Evolutionary conservation across 345 rosid genomes (phyloP), one percentile per base, ranked within the genome.

Genomic region (Linum trigynum): DNA sequence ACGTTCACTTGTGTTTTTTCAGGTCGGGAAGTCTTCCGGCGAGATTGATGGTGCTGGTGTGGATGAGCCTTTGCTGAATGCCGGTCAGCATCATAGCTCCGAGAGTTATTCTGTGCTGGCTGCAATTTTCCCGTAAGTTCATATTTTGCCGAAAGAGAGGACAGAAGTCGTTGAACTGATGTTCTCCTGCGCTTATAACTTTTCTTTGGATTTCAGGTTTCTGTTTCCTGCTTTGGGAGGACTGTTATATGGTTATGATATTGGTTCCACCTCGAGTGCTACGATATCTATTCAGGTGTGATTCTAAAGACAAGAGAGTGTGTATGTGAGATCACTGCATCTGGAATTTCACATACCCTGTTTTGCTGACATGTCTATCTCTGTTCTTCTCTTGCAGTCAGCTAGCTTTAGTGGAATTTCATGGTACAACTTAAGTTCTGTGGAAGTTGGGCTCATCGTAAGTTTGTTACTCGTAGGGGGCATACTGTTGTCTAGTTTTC

Each of bases 201-300:
- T 62, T 53, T 72, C 7, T 53, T 60, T 62, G 78, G 58, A 68
- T 82, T 84, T 64, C 83, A 94, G 99, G 72, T 94, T 94, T 80
- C 73, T 94, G n/a, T 94, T 94, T 78, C 99, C 99, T 23, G 99
- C 99, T 69, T 82, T 94, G 69, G 99, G 99, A 48, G 96, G 97
- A 4, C 77, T 90, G 51, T 84, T 94, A 23, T 94, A 85, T 82
- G 99, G 99, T 66, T 94, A 90, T 69, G 99, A 94, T 63, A 94
- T 94, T 78, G 97, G 99, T 63, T 73, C 97, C 63, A 94, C 99
- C 0, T 94, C 99, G 17, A 90, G 95, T 77, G 99, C 99, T 6
- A 85, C 84, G 60, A 87, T 94, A 40, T 80, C 92, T 55, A 71
- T 94, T 32, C 71, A 87, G 91, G 98, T 89, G 66, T 55, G 63